Conservation (phyloP, 83 land plant species). For the Thuja plicata region DNA sequence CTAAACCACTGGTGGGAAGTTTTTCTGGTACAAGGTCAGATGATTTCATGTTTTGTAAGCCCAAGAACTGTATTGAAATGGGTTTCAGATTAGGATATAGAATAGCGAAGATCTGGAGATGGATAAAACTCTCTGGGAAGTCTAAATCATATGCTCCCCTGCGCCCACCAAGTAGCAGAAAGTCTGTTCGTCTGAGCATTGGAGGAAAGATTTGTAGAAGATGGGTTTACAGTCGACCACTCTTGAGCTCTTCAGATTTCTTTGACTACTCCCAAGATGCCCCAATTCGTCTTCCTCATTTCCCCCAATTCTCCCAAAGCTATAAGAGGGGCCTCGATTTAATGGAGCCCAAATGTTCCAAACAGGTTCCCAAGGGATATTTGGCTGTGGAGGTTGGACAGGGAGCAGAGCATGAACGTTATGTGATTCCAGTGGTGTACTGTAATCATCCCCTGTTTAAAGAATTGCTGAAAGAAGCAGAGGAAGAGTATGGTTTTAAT, state of each 20-base stretch:
- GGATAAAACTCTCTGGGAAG: background rate
- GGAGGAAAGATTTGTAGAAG: background rate
- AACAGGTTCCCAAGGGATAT: conserved; percentile 49
- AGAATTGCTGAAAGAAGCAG: conserved; percentile 34
- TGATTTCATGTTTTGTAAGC: too few relatives aligned
- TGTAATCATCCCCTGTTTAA: conserved; percentile 51
- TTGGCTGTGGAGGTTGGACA: conserved; percentile 48
- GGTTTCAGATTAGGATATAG: background rate
- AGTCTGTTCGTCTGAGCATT: background rate
- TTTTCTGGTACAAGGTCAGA: background rate
- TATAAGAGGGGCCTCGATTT: background rate
- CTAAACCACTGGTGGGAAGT: background rate
- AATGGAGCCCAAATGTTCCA: background rate
- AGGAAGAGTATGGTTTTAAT: conserved; percentile 38
- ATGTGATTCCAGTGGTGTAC: conserved; percentile 42
- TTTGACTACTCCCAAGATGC: background rate
- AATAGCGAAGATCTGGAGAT: background rate
- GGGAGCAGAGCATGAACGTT: conserved; percentile 22
- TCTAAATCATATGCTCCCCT: background rate
- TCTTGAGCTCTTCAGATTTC: background rate
- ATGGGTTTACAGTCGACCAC: background rate
- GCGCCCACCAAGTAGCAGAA: background rate
- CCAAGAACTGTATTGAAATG: background rate
- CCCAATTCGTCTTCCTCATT: background rate
- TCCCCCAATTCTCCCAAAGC: background rate